Conservation (phyloP, 495 filamentous ascomycete species). For the Penicillium malachiteum region DNA sequence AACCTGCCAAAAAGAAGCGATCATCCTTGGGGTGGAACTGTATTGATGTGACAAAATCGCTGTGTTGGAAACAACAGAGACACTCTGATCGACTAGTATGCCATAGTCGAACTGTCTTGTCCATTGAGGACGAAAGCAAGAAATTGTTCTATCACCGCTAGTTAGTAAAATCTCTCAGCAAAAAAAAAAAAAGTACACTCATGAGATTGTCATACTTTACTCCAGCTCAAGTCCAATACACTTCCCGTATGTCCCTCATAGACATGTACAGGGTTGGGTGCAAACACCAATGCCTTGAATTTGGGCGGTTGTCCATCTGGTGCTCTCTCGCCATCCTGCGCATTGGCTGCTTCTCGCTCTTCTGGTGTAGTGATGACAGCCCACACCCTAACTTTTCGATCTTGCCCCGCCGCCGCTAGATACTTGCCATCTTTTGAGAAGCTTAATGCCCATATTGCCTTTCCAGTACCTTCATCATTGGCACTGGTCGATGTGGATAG, state of each 20-base stretch:
- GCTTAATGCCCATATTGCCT: conserved; percentile 84
- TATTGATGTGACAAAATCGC: conserved; percentile 92
- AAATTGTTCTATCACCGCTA: conserved; percentile 73
- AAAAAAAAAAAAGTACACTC: not conserved
- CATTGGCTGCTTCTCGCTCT: conserved; percentile 69
- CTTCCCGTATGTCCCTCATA: conserved; percentile 85
- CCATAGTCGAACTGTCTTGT: conserved; percentile 96
- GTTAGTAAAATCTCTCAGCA: conserved; percentile 12
- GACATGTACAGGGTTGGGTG: conserved; percentile 68
- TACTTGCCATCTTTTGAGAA: conserved; percentile 94
- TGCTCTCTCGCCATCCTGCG: conserved; percentile 59
- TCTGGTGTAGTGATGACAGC: conserved; percentile 79
- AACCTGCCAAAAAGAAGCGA: conserved; percentile 94
- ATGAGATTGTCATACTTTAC: conserved; percentile 60
- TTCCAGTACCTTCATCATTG: conserved; percentile 35
- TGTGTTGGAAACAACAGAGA: conserved; percentile 94
- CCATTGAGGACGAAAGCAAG: conserved; percentile 93
- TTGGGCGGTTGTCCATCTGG: conserved; percentile 46
- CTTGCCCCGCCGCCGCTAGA: conserved; percentile 85
- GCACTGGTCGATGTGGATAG: conserved; percentile 22
- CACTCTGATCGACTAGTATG: conserved; percentile 83
- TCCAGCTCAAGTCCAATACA: conserved; percentile 93
- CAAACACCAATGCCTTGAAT: conserved; percentile 91
- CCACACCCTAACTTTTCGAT: conserved; percentile 86
- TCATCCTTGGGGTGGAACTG: conserved; percentile 95